These are phyloP conservation scores for Nothophytophthora sp. DNA, from an alignment of 352 stramenopile genomes.

Conservation along the genomic window DNA sequence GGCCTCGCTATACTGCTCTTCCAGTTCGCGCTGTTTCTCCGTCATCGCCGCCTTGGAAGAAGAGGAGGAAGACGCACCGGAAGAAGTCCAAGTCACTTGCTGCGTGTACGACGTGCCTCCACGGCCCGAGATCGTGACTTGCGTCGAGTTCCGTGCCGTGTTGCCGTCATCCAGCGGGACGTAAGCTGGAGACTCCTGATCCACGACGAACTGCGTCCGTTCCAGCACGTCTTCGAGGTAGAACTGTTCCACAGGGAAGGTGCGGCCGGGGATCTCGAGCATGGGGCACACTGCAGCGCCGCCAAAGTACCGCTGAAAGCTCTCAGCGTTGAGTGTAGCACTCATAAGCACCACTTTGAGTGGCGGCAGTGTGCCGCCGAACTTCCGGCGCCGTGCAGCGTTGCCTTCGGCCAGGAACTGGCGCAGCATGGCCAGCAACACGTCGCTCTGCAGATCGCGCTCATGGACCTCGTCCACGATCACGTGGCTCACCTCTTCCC, in stretches of 20 bases:
- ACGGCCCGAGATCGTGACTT: slow-evolving; percentile 62
- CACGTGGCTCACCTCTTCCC: slow-evolving; percentile 93
- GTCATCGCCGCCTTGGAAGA: slow-evolving; percentile 14
- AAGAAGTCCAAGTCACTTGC: slow-evolving; percentile 57
- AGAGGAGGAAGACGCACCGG: slow-evolving; percentile 27
- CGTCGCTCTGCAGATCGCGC: slow-evolving; percentile 92
- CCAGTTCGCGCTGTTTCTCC: slow-evolving; percentile 19
- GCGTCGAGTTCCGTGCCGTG: slow-evolving; percentile 38
- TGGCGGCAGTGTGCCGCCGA: slow-evolving; percentile 38
- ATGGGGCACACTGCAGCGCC: slow-evolving; percentile 81
- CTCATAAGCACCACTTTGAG: slow-evolving; percentile 98
- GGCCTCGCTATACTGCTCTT: slow-evolving; percentile 82
- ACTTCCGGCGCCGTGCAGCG: slow-evolving; percentile 23
- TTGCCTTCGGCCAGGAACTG: slow-evolving; percentile 69
- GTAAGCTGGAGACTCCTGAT: slow-evolving; percentile 65
- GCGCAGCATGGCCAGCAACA: slow-evolving; percentile 91
- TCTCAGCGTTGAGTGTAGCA: slow-evolving; percentile 94
- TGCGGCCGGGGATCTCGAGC: slow-evolving; percentile 92
- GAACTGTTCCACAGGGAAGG: slow-evolving; percentile 96
- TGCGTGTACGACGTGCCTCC: slow-evolving; percentile 66
- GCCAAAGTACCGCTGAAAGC: slow-evolving; percentile 96
- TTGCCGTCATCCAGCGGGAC: slow-evolving; percentile 25
- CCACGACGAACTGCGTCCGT: slow-evolving; percentile 82
- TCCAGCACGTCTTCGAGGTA: slow-evolving; percentile 96
- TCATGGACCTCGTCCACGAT: slow-evolving; percentile 99